Conservation (phyloP, 1,284 basidiomycete genomes). For the Afroboletus lepidellus region DNA sequence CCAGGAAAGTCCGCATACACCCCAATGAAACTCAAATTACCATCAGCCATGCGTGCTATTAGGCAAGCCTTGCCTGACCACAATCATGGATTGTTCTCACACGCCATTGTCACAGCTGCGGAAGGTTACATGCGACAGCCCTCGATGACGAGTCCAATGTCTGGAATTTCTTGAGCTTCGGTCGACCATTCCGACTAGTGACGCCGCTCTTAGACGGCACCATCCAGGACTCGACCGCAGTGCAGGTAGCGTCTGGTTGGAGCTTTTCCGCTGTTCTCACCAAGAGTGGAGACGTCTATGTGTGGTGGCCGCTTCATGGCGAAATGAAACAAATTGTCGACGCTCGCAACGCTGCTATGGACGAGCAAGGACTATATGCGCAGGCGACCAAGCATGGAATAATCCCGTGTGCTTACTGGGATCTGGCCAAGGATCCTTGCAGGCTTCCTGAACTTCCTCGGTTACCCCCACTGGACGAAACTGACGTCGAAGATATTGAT, state of each 20-base stretch:
- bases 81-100: conserved; percentile 15
- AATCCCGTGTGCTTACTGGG: conserved; percentile 64
- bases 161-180: conserved; percentile 77
- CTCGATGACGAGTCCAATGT: conserved; percentile 56
- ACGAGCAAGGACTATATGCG: conserved; percentile 41
- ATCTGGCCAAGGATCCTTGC: conserved; percentile 50
- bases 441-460: conserved; percentile 53
- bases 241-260: conserved; percentile 85
- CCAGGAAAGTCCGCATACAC: conserved; percentile 46
- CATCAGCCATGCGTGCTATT: conserved; percentile 54
- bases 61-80: conserved; percentile 44
- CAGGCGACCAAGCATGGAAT: conserved; percentile 36
- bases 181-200: conserved; percentile 63
- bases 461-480: conserved; percentile 42
- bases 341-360: conserved; percentile 45
- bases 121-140: conserved; percentile 67
- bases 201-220: conserved; percentile 48
- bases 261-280: conserved; percentile 68
- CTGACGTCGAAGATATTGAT: conserved; percentile 35
- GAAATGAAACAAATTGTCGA: conserved; percentile 39
- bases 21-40: conserved; percentile 59
- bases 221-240: conserved; percentile 46
- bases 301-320: conserved; percentile 71
- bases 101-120: conserved; percentile 51
- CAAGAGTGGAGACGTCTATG: conserved; percentile 64